These are phyloP conservation scores for Ashbya aceris DNA, from an alignment of 1,139 yeast species.

Conservation along the genomic window DNA sequence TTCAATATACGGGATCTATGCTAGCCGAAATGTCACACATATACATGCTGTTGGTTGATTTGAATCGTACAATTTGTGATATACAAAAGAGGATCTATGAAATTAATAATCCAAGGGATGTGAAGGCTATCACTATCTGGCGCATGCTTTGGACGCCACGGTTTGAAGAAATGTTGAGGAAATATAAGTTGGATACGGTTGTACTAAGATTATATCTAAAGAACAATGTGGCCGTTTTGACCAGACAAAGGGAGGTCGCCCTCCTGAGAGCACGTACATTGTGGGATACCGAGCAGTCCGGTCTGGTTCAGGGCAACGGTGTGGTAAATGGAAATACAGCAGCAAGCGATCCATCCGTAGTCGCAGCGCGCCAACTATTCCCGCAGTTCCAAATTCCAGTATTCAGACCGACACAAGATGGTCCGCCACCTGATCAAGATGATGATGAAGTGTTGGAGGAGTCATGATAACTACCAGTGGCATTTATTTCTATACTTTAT, in stretches of 20 bases:
- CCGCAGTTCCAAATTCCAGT: slow-evolving; percentile 3
- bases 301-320: slow-evolving; percentile 3
- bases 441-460: slow-evolving; percentile 20
- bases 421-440: slow-evolving; percentile 13
- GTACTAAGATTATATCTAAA: slow-evolving; percentile 27
- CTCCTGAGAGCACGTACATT: slow-evolving; percentile 22
- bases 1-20: slow-evolving; percentile 29
- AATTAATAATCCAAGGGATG: slow-evolving; percentile 14
- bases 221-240: slow-evolving; percentile 27
- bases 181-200: slow-evolving; percentile 26
- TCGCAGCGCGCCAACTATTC: slow-evolving; percentile 2
- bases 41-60: slow-evolving; percentile 25
- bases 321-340: not conserved
- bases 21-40: slow-evolving; percentile 30
- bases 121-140: slow-evolving; percentile 26
- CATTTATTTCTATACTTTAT: not conserved
- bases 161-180: slow-evolving; percentile 22
- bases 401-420: slow-evolving; percentile 3
- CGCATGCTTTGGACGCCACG: slow-evolving; percentile 22
- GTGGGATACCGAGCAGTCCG: slow-evolving; percentile 9
- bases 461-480: slow-evolving; percentile 1
- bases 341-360: not conserved
- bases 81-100: slow-evolving; percentile 21
- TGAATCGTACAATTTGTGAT: slow-evolving; percentile 25
- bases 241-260: slow-evolving; percentile 28